A percentile compares a stretch with the other conserved stretches of the same genome.
Conservation (phyloP, 768 basidiomycete species). For the Punctularia strigosozonata region DNA sequence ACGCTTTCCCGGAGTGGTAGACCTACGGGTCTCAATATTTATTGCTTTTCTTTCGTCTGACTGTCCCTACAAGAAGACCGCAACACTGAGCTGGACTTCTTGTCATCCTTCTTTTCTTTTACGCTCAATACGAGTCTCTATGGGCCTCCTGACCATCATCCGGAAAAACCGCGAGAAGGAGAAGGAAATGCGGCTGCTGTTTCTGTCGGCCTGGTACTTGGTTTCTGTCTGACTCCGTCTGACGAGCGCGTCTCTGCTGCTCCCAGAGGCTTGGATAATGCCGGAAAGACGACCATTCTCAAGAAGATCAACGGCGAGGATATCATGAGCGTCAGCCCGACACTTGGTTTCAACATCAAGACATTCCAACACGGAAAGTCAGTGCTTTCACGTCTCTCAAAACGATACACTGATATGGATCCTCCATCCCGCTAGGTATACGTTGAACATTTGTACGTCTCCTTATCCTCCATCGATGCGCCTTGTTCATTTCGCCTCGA, state of each 20-base stretch:
- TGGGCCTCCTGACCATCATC: slow-evolving; percentile 96
- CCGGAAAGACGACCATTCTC: slow-evolving; percentile 96
- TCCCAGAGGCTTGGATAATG: slow-evolving; percentile 88
- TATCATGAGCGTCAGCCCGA: slow-evolving; percentile 80
- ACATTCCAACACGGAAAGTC: slow-evolving; percentile 88
- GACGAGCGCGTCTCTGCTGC: neutral
- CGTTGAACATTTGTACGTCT: slow-evolving; percentile 65
- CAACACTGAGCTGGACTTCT: no score
- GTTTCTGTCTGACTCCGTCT: no score
- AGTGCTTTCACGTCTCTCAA: slow-evolving; percentile 15
- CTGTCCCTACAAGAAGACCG: no score
- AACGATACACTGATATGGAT: no score
- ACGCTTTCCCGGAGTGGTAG: slow-evolving; percentile 93
- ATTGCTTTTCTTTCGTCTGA: no score
- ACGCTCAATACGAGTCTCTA: no score
- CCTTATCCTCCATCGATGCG: slow-evolving; percentile 3
- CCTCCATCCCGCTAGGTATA: slow-evolving; percentile 40
- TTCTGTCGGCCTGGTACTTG: no score
- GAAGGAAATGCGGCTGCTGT: slow-evolving; percentile 91
- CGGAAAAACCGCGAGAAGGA: slow-evolving; percentile 93
- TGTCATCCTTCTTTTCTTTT: no score
- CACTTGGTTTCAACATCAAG: slow-evolving; percentile 98
- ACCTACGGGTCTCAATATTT: slow-evolving; percentile 31
- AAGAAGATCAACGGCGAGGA: slow-evolving; percentile 93
- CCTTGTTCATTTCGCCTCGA: slow-evolving; percentile 1